Evolutionary conservation across 345 rosid species (phyloP), one percentile per base, ranked within the genome.

Genomic region (Streptanthus diversifolius): DNA sequence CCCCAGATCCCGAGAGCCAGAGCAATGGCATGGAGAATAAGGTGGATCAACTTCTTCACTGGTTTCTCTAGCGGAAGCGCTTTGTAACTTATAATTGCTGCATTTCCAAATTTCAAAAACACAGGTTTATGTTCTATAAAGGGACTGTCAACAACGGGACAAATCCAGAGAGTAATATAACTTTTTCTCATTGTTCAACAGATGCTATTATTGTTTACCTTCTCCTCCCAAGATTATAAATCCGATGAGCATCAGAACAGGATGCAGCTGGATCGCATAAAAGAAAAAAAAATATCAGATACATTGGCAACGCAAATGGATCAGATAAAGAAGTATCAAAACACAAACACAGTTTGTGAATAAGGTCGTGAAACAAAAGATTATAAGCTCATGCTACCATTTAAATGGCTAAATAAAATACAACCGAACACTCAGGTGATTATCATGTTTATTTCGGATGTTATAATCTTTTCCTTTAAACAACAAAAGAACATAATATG

Each of bases 231-330:
- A 73, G 75, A 95, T 85, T 56, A 95, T 65, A 17, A 95, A 74
- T 60, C 99, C 99, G 1, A 92, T 87, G 33, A 95, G 85, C 98
- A 95, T 90, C 72, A 95, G 75, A 39, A 92, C 97, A 53, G 98
- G 98, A 72, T 92, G 98, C 35, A 92, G 60, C 99, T 95, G 91
- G 45, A 39, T 7, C 69, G 68, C 25, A 54, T 32, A 63, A 7
- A 58, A 30, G 10, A 36, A 43, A 3, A 3, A 15, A 7, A 57
- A 12, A 4, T 7, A 17, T 35, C 43, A 17, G 19, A 27, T 51
- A 36, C 18, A 55, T n/a, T 13, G 45, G 45, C 2, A 40, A 13
- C 15, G 2, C 4, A 40, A 41, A n/a, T 41, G 37, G 57, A 12
- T 24, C 5, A 52, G 52, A 18, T 48, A 19, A 51, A 55, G 3